Percentiles rank a stretch among this genome's conserved stretches.
These are phyloP conservation scores for Colletotrichum graminicola DNA, from an alignment of 2,329 filamentous ascomycete genomes.

Conservation along the genomic window DNA sequence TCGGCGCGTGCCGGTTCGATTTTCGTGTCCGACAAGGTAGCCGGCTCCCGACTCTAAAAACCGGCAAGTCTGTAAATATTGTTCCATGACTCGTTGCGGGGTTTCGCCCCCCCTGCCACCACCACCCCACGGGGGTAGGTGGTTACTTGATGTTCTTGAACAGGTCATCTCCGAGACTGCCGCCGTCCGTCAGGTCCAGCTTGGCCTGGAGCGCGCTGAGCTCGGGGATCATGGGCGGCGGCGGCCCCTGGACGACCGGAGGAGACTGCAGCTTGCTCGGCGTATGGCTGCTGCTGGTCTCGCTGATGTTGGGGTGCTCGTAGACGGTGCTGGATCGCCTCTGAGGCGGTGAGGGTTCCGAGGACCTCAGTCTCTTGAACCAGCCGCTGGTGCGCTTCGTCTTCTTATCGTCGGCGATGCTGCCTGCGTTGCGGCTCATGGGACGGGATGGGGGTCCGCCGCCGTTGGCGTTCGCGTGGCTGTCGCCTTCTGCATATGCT, in stretches of 20 bases:
- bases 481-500: conserved; percentile 64
- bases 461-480: conserved; percentile 53
- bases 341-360: conserved; percentile 49
- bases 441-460: conserved; percentile 56
- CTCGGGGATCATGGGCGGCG: conserved; percentile 72
- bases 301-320: conserved; percentile 49
- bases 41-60: conserved; percentile 37
- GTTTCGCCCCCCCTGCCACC: background rate
- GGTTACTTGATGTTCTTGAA: conserved; percentile 71
- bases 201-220: conserved; percentile 65
- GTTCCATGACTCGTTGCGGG: conserved; percentile 6
- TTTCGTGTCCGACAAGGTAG: conserved; percentile 25
- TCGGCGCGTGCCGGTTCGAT: conserved; percentile 37
- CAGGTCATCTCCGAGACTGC: conserved; percentile 63
- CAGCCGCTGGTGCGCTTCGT: conserved; percentile 69
- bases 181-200: conserved; percentile 59
- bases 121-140: too few species aligned
- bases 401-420: conserved; percentile 65
- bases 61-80: conserved; percentile 22
- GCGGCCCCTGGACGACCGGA: conserved; percentile 57
- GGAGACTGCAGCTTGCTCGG: conserved; percentile 45
- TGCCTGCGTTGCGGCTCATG: conserved; percentile 63
- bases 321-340: conserved; percentile 60
- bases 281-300: conserved; percentile 38
- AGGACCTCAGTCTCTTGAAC: conserved; percentile 66